Evolutionary conservation across 805 yeast species (phyloP).

Genomic region (Candida xiaguanensis): DNA sequence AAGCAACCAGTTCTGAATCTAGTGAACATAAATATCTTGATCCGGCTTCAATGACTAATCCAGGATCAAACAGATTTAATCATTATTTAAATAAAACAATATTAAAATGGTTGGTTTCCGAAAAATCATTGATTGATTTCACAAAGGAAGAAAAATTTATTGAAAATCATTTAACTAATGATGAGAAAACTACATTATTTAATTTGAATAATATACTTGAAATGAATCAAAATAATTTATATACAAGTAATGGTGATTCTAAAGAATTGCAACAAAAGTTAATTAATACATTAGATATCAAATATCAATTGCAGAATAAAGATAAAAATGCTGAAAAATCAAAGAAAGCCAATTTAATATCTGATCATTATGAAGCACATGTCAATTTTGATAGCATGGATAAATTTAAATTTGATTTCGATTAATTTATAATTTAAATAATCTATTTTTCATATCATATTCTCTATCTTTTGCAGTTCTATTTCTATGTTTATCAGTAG

Average conservation of each 20-base stretch:
- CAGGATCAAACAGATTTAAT: conserved; percentile 27
- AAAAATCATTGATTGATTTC: conserved; percentile 16
- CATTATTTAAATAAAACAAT: conserved; percentile 22
- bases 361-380: background rate
- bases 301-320: conserved; percentile 20
- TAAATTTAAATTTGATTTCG: conserved; percentile 11
- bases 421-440: conserved; percentile 26
- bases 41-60: conserved; percentile 22
- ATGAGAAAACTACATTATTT: conserved; percentile 25
- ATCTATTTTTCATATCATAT: conserved; percentile 33
- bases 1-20: conserved; percentile 12
- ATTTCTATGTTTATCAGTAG: conserved; percentile 29
- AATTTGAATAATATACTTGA: conserved; percentile 26
- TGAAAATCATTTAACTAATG: conserved; percentile 16
- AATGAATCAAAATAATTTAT: conserved; percentile 1
- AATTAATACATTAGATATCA: conserved; percentile 18
- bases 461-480: conserved; percentile 44
- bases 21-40: background rate
- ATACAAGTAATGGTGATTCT: conserved; percentile 9
- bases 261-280: conserved; percentile 14
- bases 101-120: conserved; percentile 16
- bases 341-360: background rate
- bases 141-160: conserved; percentile 23
- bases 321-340: conserved; percentile 11
- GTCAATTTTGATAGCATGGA: conserved; percentile 10